A percentile compares a stretch with the other conserved stretches of the same genome.
Evolutionary conservation across 140 eudicot species (phyloP).

Genomic region (Cichorium intybus): DNA sequence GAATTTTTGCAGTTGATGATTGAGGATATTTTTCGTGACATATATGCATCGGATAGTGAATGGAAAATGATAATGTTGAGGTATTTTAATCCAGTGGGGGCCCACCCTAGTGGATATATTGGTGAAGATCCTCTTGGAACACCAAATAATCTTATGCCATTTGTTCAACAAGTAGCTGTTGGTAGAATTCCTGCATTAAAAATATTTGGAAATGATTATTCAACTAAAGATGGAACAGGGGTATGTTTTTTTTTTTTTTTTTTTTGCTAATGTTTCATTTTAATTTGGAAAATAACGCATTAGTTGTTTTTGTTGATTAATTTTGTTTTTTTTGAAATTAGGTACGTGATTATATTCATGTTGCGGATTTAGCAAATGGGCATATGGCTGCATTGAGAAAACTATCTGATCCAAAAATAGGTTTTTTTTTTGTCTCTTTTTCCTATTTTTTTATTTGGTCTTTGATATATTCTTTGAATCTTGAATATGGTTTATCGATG

Average conservation of each 20-base stretch:
- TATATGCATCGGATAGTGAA: conserved; percentile 53
- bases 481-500: too few relatives aligned
- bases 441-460: neutral
- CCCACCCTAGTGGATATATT: conserved; percentile 91
- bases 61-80: conserved; percentile 93
- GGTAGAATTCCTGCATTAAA: conserved; percentile 84
- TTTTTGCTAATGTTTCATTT: neutral
- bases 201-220: conserved; percentile 78
- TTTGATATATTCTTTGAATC: neutral
- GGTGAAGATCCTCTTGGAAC: conserved; percentile 97
- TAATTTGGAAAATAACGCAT: neutral
- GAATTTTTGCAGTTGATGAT: conserved; percentile 69
- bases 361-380: conserved; percentile 59
- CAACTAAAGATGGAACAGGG: conserved; percentile 94
- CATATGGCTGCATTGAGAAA: conserved; percentile 58
- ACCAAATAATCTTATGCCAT: conserved; percentile 99
- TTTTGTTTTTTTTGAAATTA: conserved; percentile 9
- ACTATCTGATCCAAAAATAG: conserved; percentile 46
- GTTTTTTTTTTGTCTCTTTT: conserved; percentile 35
- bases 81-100: conserved; percentile 97
- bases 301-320: neutral
- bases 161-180: conserved; percentile 97
- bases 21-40: conserved; percentile 93
- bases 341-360: conserved; percentile 70
- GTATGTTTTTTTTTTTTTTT: conserved; percentile 28